Evolutionary conservation across 2,329 filamentous ascomycete species (phyloP), one percentile per base, ranked within the genome.

Genomic region (Knufia petricola): DNA sequence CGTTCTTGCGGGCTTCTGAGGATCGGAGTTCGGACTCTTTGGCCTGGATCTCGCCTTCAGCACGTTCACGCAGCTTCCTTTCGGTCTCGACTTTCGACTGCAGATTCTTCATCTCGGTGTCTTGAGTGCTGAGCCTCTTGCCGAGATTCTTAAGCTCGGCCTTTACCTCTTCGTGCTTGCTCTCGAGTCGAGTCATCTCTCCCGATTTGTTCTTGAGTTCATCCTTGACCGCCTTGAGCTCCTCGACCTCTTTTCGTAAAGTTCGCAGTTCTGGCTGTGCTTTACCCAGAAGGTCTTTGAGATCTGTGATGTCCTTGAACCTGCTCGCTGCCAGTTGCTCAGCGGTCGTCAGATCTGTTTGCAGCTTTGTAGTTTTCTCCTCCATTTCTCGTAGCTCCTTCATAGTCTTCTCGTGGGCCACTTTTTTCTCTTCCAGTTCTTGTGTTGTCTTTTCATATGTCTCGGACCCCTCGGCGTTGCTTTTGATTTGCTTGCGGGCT

Each of bases 261-360:
- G 72, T 82, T 63, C 83, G 84, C 20, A 96, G 70, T 65, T 98
- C 90, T 0, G 87, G 85, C 60, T 95, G 89, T 0, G 85, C 78
- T 63, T 92, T 94, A 56, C 88, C 82, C 24, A 95, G 66, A 2
- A 89, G 73, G 52, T 90, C 85, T 17, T 83, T 78, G 39, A 95
- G 70, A 23, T 94, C 85, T 0, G 82, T 82, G 1, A 95, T 70
- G 51, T 96, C 89, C 64, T 88, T 94, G 71, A 88, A 96, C 24
- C 92, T 77, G 13, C 79, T 84, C 52, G 94, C 83, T 0, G 92
- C 87, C 10, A 96, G 76, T 65, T 94, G 81, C 63, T 95, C 82
- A 0, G 89, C 84, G 1, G 88, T 88, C 1, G 81, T 84, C 2
- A 96, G 75, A 61, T 98, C 90, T 0, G 84, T 86, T 60, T 94